Evolutionary conservation across 2,329 filamentous ascomycete species (phyloP).

Genomic region (Nemania sp.): DNA sequence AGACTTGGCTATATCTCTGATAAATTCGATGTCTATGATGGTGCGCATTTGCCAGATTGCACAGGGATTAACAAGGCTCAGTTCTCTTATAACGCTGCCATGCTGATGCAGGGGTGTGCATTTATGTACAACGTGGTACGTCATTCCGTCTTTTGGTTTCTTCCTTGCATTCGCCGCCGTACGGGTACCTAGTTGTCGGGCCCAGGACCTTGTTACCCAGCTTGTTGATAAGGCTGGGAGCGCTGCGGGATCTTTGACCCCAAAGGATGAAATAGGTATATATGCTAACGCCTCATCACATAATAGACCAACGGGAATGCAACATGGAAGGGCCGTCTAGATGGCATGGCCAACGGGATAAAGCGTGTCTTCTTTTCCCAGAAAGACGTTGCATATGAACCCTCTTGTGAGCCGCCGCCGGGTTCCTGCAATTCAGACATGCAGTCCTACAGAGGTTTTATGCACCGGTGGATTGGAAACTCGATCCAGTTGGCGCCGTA

Average conservation of each 20-base stretch:
- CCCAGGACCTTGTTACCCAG: neutral
- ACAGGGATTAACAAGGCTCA: constrained; percentile 63
- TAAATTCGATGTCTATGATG: constrained; percentile 68
- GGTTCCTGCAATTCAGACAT: constrained; percentile 72
- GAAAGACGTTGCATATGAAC: constrained; percentile 65
- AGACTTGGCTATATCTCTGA: constrained; percentile 62
- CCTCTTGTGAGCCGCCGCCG: constrained; percentile 62
- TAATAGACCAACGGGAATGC: constrained; percentile 54
- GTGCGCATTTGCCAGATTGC: constrained; percentile 64
- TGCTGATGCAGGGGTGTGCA: constrained; percentile 65
- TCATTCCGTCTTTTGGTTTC: constrained; percentile 11
- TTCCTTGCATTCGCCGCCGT: neutral
- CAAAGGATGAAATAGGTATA: neutral
- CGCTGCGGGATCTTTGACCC: neutral
- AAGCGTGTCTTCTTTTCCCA: constrained; percentile 57
- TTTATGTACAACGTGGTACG: constrained; percentile 69
- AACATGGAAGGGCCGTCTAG: constrained; percentile 60
- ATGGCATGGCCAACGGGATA: constrained; percentile 58
- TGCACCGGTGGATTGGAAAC: constrained; percentile 67
- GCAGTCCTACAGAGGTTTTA: constrained; percentile 72
- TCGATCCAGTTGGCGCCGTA: constrained; percentile 66
- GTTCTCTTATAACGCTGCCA: constrained; percentile 69
- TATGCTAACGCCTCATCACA: constrained; percentile 26
- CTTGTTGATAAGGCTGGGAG: neutral
- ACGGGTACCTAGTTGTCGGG: no score